phyloP scores from a whole-genome alignment of 495 filamentous ascomycete species.

The Hyphodiscus hymeniophilus region DNA sequence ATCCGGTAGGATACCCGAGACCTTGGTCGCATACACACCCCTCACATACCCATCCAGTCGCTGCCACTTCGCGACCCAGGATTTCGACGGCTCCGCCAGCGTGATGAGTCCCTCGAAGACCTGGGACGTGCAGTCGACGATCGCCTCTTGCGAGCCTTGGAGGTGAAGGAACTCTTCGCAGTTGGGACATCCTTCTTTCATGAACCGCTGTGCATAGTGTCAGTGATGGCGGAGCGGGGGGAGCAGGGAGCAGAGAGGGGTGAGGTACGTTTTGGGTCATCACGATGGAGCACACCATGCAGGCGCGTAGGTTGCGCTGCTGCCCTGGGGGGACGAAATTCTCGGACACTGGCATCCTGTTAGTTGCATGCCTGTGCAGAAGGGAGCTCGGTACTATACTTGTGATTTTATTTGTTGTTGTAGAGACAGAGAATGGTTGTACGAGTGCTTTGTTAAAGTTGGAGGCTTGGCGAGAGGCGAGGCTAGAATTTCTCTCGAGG shows the following conservation, averaged over 20 bases:
- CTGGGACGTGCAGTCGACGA: constrained; percentile 88
- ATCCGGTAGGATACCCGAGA: constrained; percentile 59
- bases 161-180: constrained; percentile 88
- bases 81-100: constrained; percentile 63
- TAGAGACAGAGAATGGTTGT: background rate
- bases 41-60: constrained; percentile 77
- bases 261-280: constrained; percentile 61
- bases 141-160: constrained; percentile 63
- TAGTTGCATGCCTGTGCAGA: background rate
- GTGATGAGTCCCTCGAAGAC: constrained; percentile 88
- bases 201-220: constrained; percentile 52
- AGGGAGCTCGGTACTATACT: background rate
- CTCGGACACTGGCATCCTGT: constrained; percentile 14
- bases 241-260: constrained; percentile 7
- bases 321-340: constrained; percentile 59
- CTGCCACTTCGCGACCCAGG: constrained; percentile 94
- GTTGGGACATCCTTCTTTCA: constrained; percentile 85
- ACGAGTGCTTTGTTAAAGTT: background rate
- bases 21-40: constrained; percentile 90
- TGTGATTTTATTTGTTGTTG: background rate
- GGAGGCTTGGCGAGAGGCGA: background rate
- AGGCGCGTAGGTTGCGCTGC: constrained; percentile 80
- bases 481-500: background rate
- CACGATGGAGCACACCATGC: constrained; percentile 96
- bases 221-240: constrained; percentile 12